A percentile compares a stretch with the other conserved stretches of the same genome.
Evolutionary conservation across 768 basidiomycete species (phyloP).

Genomic region (Fomitopsis serialis): DNA sequence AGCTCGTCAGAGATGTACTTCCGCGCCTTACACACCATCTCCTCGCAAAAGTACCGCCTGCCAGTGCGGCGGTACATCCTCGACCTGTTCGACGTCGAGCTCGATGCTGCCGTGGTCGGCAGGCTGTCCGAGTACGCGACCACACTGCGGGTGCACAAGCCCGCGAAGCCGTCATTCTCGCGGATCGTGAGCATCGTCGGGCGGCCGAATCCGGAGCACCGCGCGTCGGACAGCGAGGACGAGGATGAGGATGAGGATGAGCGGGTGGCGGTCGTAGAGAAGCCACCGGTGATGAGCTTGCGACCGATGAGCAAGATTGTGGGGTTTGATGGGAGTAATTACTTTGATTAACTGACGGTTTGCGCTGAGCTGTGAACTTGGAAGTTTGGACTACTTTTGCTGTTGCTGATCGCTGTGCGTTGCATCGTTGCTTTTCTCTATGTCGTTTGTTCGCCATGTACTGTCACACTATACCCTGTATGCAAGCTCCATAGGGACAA

Average conservation of each 20-base stretch:
- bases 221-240: conserved; percentile 53
- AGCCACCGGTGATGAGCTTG: conserved; percentile 50
- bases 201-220: conserved; percentile 31
- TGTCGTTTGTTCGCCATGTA: not conserved
- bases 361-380: not conserved
- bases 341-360: conserved; percentile 1
- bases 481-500: not conserved
- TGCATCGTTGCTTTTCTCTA: no score
- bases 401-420: no score
- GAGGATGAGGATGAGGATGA: conserved; percentile 44
- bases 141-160: conserved; percentile 27
- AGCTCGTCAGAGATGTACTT: conserved; percentile 74
- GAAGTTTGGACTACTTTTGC: not conserved
- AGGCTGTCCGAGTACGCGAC: conserved; percentile 48
- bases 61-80: conserved; percentile 90
- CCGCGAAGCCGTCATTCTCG: conserved; percentile 5
- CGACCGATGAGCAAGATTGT: conserved; percentile 54
- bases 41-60: conserved; percentile 83
- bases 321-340: conserved; percentile 38
- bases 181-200: conserved; percentile 62
- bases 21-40: conserved; percentile 83
- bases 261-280: conserved; percentile 36
- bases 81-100: conserved; percentile 84
- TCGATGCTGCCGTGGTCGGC: conserved; percentile 57
- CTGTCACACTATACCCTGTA: not conserved